These are phyloP conservation scores for Neurospora sp. DNA, from an alignment of 495 filamentous ascomycete species.

Conservation along the genomic window DNA sequence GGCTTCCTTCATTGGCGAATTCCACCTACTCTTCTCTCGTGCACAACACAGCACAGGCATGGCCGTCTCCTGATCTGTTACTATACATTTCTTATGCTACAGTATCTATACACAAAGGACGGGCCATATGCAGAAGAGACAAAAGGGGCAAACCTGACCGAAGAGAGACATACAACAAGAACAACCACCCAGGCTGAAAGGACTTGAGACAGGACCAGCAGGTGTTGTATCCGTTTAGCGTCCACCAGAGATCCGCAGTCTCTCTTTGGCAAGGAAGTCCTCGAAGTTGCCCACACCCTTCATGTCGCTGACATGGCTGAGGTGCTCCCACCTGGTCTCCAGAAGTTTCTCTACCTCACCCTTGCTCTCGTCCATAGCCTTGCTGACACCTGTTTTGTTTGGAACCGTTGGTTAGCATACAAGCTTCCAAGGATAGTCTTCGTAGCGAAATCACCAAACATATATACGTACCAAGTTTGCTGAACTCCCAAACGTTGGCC, in stretches of 20 bases:
- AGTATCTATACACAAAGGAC: constrained; percentile 8
- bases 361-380: constrained; percentile 52
- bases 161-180: background rate
- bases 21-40: background rate
- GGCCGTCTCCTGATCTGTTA: background rate
- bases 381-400: constrained; percentile 46
- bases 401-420: background rate
- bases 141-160: background rate
- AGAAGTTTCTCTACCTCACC: constrained; percentile 50
- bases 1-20: background rate
- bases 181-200: background rate
- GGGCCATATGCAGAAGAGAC: background rate
- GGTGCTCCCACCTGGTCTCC: constrained; percentile 51
- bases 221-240: constrained; percentile 10
- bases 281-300: constrained; percentile 43
- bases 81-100: constrained; percentile 1
- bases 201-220: background rate
- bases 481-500: constrained; percentile 88
- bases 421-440: background rate
- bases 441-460: background rate
- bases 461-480: constrained; percentile 48
- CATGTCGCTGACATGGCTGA: constrained; percentile 45
- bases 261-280: constrained; percentile 44
- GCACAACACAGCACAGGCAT: background rate
- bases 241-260: constrained; percentile 27